These are phyloP conservation scores for Coniferiporia sulphurascens DNA, from an alignment of 1,284 basidiomycete species.

Conservation along the genomic window DNA sequence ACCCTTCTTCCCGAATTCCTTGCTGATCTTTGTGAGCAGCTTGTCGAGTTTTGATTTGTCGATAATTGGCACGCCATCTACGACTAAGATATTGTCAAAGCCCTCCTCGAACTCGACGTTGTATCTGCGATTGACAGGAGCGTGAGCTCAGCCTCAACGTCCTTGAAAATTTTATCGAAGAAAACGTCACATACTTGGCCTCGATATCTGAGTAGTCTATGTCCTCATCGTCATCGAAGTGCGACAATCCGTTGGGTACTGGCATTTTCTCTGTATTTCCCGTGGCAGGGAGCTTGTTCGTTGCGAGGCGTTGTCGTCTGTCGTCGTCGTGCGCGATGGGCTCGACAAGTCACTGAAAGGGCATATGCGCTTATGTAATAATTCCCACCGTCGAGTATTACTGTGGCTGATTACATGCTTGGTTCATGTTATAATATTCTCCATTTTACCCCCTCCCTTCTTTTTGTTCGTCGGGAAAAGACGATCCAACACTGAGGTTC, in stretches of 20 bases:
- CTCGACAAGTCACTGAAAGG: neutral
- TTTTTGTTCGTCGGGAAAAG: neutral
- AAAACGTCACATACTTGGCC: conserved; percentile 58
- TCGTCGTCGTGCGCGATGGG: neutral
- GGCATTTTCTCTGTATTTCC: conserved; percentile 22
- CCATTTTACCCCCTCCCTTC: neutral
- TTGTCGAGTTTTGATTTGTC: conserved; percentile 78
- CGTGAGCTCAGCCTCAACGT: neutral
- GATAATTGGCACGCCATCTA: conserved; percentile 85
- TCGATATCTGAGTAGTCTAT: conserved; percentile 96
- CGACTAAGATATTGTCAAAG: conserved; percentile 82
- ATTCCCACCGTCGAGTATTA: neutral
- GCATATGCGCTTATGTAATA: neutral
- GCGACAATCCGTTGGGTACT: conserved; percentile 29
- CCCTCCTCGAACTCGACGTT: conserved; percentile 75
- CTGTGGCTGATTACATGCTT: neutral
- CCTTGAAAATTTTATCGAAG: conserved; percentile 9
- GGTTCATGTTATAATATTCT: neutral
- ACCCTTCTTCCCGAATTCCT: conserved; percentile 80
- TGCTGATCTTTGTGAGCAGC: conserved; percentile 74
- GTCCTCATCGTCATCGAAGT: conserved; percentile 49
- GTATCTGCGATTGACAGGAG: conserved; percentile 51
- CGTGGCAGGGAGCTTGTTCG: neutral
- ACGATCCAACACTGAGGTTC: neutral
- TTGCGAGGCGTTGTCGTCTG: neutral